Evolutionary conservation across 2,329 filamentous ascomycete genomes (phyloP), one percentile per base, ranked within the genome.

Genomic region (Penicillium hordei): DNA sequence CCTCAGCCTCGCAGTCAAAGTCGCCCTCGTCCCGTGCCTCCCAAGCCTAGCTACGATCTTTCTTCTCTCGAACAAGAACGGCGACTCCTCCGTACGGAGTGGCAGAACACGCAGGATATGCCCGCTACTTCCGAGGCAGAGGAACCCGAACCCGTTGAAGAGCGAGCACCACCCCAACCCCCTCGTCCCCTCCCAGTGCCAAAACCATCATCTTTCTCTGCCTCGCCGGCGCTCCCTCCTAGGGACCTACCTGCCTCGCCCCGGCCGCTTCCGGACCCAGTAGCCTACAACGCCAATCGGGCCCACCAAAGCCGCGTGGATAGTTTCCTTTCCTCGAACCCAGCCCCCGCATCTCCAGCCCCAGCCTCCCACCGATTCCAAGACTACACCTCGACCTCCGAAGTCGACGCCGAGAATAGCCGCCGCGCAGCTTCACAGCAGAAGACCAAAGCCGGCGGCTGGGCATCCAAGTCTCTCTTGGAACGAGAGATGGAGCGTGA

Each of bases 401-500:
- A 87, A 71, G 79, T 83, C 53, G 80, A 83, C 44, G 77, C 75
- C 12, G 83, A 86, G 64, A 82, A 84, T 60, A 78, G 78, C 48
- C 80, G 83, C 17, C 82, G 84, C 17, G 62, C 78, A 2, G 80
- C 80, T 0, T 79, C 83, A 0, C 84, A 86, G 60, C 72, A 80
- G 50, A 83, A 82, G 67, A 86, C 84, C 31, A 82, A 82, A 60
- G 83, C 83, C 13, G 82, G 80, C 21, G 83, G 82, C 2, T 86
- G 83, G 83, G 83, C 84, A 0, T 82, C 79, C n/a, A 86, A 85
- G 67, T 85, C 83, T 3, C 77, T 88, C 1, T 77, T 88, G 4
- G 85, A 87, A 67, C 81, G 85, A 8, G 86, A 88, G 63, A 88
- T 87, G 86, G 85, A 88, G 68, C 82, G 83, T 21, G 86, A 88